Evolutionary conservation across 73 alveolate species (phyloP).

Genomic region (Symbiodinium pilosum): DNA sequence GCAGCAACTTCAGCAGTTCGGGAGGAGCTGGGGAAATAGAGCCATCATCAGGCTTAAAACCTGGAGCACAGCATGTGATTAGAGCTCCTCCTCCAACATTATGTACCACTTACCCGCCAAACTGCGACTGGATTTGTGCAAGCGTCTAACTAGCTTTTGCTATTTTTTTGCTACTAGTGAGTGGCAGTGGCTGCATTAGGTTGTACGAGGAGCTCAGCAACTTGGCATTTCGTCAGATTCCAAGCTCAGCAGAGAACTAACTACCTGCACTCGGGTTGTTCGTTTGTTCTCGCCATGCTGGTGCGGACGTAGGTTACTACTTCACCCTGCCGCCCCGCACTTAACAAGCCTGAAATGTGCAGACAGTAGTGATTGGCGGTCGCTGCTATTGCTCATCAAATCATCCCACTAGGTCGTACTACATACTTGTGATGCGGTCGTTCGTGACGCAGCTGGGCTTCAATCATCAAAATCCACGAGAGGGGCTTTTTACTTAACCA

Average conservation of each 20-base stretch:
- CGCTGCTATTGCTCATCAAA: not conserved
- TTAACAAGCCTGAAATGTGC: not conserved
- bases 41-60: too few species aligned
- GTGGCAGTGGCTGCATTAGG: too few species aligned
- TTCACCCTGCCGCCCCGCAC: slow-evolving; percentile 75
- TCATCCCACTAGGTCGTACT: slow-evolving; percentile 95
- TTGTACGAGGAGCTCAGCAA: slow-evolving; percentile 80
- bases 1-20: too few species aligned
- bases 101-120: too few species aligned
- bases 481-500: too few species aligned
- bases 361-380: not conserved
- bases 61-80: too few species aligned
- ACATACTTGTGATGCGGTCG: slow-evolving; percentile 91
- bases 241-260: not conserved
- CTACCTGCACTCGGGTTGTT: not conserved
- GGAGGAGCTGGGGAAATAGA: too few species aligned
- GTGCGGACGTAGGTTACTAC: not conserved
- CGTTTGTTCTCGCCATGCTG: not conserved
- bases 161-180: too few species aligned
- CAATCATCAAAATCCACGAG: too few species aligned
- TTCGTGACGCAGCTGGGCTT: slow-evolving; percentile 45
- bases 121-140: too few species aligned
- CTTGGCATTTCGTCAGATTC: slow-evolving; percentile 51
- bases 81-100: too few species aligned
- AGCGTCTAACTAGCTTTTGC: too few species aligned